phyloP scores from a whole-genome alignment of 768 basidiomycete species.

The Agrocybe pediades region DNA sequence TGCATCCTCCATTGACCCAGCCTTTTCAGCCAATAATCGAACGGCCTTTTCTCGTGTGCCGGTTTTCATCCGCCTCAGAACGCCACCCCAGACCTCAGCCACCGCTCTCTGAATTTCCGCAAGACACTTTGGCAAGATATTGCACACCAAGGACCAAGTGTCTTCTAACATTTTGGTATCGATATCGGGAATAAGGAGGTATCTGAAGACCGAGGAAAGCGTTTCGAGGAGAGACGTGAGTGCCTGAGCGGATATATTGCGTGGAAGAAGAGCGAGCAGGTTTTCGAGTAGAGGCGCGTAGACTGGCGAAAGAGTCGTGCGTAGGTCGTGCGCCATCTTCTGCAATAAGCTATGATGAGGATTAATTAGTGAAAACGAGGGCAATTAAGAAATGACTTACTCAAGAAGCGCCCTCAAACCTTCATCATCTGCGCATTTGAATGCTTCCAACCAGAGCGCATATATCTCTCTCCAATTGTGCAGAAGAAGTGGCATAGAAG shows the following conservation, averaged over 20 bases:
- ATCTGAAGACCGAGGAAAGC: constrained; percentile 69
- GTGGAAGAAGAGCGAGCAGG: constrained; percentile 58
- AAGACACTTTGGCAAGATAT: constrained; percentile 56
- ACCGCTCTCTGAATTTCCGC: constrained; percentile 76
- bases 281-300: constrained; percentile 57
- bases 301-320: constrained; percentile 68
- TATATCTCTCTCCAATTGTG: constrained; percentile 78
- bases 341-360: constrained; percentile 61
- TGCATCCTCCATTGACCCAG: constrained; percentile 58
- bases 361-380: not conserved
- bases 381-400: constrained; percentile 43
- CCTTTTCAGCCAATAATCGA: constrained; percentile 49
- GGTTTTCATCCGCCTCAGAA: constrained; percentile 71
- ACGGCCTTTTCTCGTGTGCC: constrained; percentile 59
- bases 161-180: constrained; percentile 52
- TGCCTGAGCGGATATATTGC: constrained; percentile 58
- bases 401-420: constrained; percentile 74
- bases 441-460: constrained; percentile 60
- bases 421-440: constrained; percentile 69
- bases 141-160: constrained; percentile 60
- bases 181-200: constrained; percentile 68
- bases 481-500: constrained; percentile 79
- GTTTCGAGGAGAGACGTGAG: constrained; percentile 69
- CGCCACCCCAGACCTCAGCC: constrained; percentile 86
- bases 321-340: constrained; percentile 78